These are phyloP conservation scores for Cladosporium austrohemisphaericum DNA, from an alignment of 2,329 filamentous ascomycete species.

Conservation along the genomic window DNA sequence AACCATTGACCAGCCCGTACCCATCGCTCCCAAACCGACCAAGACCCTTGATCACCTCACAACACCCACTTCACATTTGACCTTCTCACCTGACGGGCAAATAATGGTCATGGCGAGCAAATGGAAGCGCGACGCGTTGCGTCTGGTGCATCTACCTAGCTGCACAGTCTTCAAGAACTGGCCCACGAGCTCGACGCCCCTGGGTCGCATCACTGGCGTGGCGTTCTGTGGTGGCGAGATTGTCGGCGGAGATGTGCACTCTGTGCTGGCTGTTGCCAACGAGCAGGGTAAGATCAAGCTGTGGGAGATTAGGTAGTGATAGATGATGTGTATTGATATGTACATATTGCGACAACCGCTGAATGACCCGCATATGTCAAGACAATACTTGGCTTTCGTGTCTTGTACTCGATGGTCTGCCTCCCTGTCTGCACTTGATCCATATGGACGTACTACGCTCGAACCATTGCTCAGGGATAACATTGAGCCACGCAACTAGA, in stretches of 20 bases:
- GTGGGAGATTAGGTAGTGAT: slow-evolving; percentile 67
- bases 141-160: slow-evolving; percentile 82
- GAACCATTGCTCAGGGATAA: no score
- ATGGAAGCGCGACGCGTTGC: slow-evolving; percentile 83
- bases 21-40: slow-evolving; percentile 66
- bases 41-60: slow-evolving; percentile 80
- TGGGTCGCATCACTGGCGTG: slow-evolving; percentile 71
- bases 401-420: no score
- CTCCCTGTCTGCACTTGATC: no score
- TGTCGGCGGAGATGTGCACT: slow-evolving; percentile 38
- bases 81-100: slow-evolving; percentile 86
- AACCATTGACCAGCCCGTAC: slow-evolving; percentile 40
- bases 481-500: no score
- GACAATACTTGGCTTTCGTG: no score
- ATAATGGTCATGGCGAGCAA: slow-evolving; percentile 79
- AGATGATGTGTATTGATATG: neutral
- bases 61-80: slow-evolving; percentile 73
- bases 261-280: slow-evolving; percentile 76
- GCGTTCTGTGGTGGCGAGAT: slow-evolving; percentile 42
- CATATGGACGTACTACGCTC: no score
- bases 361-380: no score
- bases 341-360: no score
- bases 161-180: slow-evolving; percentile 96
- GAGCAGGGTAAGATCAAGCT: slow-evolving; percentile 82
- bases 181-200: slow-evolving; percentile 84